phyloP scores from a whole-genome alignment of 495 filamentous ascomycete species.

The Lentithecium fluviatile region DNA sequence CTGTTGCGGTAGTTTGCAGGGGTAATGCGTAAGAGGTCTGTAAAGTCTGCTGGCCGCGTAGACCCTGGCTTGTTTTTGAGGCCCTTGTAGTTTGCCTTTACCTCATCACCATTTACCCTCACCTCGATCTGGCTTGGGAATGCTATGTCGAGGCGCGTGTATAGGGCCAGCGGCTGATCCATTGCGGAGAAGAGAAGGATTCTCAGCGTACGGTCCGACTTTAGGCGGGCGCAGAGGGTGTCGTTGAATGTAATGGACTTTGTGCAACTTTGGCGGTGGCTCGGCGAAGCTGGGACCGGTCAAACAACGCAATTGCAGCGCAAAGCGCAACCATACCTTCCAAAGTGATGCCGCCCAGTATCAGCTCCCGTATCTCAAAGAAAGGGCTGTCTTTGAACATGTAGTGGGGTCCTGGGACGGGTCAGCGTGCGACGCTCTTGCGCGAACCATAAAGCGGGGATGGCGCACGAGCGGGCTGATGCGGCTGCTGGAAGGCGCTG shows the following conservation, averaged over 20 bases:
- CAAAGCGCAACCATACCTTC: conserved; percentile 29
- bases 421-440: conserved; percentile 15
- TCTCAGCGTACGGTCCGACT: conserved; percentile 54
- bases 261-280: conserved; percentile 57
- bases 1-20: conserved; percentile 66
- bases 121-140: conserved; percentile 92
- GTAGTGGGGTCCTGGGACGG: background rate
- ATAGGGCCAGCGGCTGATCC: conserved; percentile 54
- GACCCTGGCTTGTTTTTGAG: conserved; percentile 94
- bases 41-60: conserved; percentile 89
- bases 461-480: background rate
- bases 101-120: conserved; percentile 80
- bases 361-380: conserved; percentile 39
- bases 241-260: conserved; percentile 53
- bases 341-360: conserved; percentile 34
- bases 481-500: conserved; percentile 2
- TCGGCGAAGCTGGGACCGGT: conserved; percentile 34
- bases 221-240: conserved; percentile 51
- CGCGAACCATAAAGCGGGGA: background rate
- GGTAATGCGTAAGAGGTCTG: conserved; percentile 66
- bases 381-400: conserved; percentile 42
- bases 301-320: background rate
- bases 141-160: conserved; percentile 66
- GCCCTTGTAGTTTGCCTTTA: conserved; percentile 86
- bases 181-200: conserved; percentile 81